These are phyloP conservation scores for Calamus simplicifolius DNA, from an alignment of 176 grass and related monocot genomes.

Conservation along the genomic window DNA sequence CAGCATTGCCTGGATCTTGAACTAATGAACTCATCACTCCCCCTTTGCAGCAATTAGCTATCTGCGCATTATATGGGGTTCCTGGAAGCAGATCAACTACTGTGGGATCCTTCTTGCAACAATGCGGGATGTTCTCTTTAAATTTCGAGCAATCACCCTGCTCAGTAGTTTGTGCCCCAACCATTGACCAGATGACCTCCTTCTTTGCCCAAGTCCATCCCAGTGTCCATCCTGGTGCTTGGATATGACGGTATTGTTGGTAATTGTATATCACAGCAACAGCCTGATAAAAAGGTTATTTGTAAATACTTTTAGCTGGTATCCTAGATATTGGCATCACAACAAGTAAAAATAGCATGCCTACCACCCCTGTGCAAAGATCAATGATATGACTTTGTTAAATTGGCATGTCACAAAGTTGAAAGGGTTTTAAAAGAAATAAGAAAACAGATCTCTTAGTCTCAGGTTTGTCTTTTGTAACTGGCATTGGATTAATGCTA, in stretches of 20 bases:
- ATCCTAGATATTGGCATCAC: too few relatives aligned
- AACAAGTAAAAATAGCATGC: too few relatives aligned
- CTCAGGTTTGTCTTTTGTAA: too few relatives aligned
- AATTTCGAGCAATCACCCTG: constrained; percentile 88
- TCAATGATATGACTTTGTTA: too few relatives aligned
- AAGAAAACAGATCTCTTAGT: too few relatives aligned
- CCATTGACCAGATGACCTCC: constrained; percentile 93
- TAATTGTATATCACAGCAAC: constrained; percentile 73
- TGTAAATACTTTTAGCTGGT: too few relatives aligned
- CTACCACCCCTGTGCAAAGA: too few relatives aligned
- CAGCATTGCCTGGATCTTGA: constrained; percentile 60
- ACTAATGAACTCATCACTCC: constrained; percentile 56
- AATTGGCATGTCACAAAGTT: too few relatives aligned
- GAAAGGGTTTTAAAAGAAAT: too few relatives aligned
- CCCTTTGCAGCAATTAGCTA: constrained; percentile 79
- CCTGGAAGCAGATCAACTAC: constrained; percentile 70
- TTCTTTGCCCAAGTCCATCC: constrained; percentile 89
- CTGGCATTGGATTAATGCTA: too few relatives aligned
- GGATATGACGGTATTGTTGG: constrained; percentile 75
- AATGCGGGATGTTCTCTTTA: constrained; percentile 43
- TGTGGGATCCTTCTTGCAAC: constrained; percentile 56
- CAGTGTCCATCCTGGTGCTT: constrained; percentile 63
- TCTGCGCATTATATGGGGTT: constrained; percentile 68
- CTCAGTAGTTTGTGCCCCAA: constrained; percentile 62
- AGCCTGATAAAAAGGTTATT: constrained; percentile 39